These are phyloP conservation scores for Chalciporus piperatus DNA, from an alignment of 768 basidiomycete species.

Conservation along the genomic window DNA sequence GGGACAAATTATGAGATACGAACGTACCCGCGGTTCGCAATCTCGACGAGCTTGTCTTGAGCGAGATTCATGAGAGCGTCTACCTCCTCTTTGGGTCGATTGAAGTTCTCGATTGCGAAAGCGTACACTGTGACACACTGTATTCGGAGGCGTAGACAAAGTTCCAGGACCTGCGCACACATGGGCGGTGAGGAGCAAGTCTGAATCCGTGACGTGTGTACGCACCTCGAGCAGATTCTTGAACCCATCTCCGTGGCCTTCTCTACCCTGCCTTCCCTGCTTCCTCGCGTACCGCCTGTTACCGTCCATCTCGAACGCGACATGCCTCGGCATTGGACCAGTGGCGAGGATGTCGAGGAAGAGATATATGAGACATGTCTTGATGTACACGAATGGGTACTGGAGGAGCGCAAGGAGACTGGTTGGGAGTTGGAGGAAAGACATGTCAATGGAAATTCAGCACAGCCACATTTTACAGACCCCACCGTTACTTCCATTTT, in stretches of 20 bases:
- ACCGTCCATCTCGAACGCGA: conserved; percentile 97
- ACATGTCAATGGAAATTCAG: neutral
- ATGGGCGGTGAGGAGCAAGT: neutral
- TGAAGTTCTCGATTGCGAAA: conserved; percentile 98
- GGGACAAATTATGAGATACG: neutral
- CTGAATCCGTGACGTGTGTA: neutral
- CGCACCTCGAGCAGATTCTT: conserved; percentile 73
- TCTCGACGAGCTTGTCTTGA: conserved; percentile 70
- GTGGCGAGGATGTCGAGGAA: conserved; percentile 67
- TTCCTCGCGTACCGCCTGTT: conserved; percentile 86
- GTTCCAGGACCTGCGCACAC: conserved; percentile 68
- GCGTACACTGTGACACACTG: conserved; percentile 91
- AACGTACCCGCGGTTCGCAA: conserved; percentile 73
- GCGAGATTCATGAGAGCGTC: conserved; percentile 84
- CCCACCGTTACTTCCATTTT: neutral
- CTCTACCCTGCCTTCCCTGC: conserved; percentile 56
- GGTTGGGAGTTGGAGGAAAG: neutral
- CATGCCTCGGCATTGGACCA: conserved; percentile 85
- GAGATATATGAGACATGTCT: conserved; percentile 34
- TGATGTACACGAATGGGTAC: conserved; percentile 14
- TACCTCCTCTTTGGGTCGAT: conserved; percentile 81
- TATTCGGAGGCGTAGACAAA: conserved; percentile 78
- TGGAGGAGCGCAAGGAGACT: conserved; percentile 10
- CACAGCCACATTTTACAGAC: conserved; percentile 24
- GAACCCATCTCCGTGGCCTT: conserved; percentile 89